Evolutionary conservation across 805 yeast species (phyloP).

Genomic region (Candida verbasci): DNA sequence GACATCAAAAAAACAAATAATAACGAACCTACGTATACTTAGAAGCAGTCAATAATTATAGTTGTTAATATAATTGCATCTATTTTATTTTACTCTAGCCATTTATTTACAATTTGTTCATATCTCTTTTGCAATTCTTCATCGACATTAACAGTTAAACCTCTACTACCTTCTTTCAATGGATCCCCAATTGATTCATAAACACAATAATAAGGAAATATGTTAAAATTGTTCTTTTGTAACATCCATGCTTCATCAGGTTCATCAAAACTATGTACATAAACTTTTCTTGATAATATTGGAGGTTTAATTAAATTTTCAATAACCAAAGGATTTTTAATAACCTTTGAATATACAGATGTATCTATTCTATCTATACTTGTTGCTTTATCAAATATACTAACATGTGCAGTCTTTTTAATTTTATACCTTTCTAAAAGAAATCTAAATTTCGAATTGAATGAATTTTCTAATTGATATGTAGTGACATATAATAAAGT

Average conservation of each 20-base stretch:
- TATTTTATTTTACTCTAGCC: conserved; percentile 20
- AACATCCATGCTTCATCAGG: conserved; percentile 24
- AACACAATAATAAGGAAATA: conserved; percentile 28
- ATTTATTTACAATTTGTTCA: conserved; percentile 19
- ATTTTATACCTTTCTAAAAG: conserved; percentile 12
- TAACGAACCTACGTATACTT: too few relatives aligned
- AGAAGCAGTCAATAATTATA: too few relatives aligned
- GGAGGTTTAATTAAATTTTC: conserved; percentile 23
- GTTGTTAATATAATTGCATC: too few relatives aligned
- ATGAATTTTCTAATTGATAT: conserved; percentile 32
- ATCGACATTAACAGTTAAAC: conserved; percentile 15
- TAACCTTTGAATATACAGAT: conserved; percentile 9
- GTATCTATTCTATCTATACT: conserved; percentile 4
- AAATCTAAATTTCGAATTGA: conserved; percentile 12
- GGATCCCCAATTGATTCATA: conserved; percentile 29
- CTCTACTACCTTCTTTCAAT: conserved; percentile 12
- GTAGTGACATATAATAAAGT: conserved; percentile 26
- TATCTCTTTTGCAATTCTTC: conserved; percentile 10
- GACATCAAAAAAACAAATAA: too few relatives aligned
- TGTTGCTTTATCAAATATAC: conserved; percentile 3
- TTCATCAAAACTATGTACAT: conserved; percentile 16
- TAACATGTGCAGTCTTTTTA: conserved; percentile 5
- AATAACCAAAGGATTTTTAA: conserved; percentile 19
- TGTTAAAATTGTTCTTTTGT: conserved; percentile 13
- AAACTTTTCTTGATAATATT: conserved; percentile 12